Evolutionary conservation across 495 filamentous ascomycete species (phyloP), one percentile per base, ranked within the genome.

Genomic region (Penicillium lagena): DNA sequence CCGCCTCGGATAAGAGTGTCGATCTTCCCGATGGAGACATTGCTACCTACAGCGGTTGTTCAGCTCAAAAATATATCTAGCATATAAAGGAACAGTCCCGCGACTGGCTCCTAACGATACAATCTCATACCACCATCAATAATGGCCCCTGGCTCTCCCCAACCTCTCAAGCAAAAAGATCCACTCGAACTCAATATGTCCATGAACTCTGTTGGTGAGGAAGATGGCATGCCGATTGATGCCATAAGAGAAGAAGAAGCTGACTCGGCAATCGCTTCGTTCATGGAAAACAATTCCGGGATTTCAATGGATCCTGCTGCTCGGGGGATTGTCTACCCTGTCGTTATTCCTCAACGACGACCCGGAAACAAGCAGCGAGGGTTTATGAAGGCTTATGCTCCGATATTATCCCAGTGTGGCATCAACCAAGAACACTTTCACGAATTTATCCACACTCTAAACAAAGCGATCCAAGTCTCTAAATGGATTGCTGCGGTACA

Each of bases 311-410:
- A 9, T 30, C 15, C 39, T 30, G n/a, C 39, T 30, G 7, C 9
- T 30, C 27, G 27, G 29, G 27, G 27, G 30, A 40, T 59, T 32
- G 33, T 49, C n/a, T 50, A 45, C 36, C 54, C 55, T 28, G 55
- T 59, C 40, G 52, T 63, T 9, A 47, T 60, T 10, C 50, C 56
- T 1, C 63, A 64, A 45, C 52, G 58, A 15, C 43, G 55, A 40
- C 58, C 61, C 27, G 55, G 51, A 17, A 43, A 43, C 12, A 66
- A 60, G 27, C 40, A 39, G 7, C 58, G 60, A 9, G 63, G 64
- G 2, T 73, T 71, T 50, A 55, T 63, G 37, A 53, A 60, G 14
- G 63, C 68, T 1, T 73, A 73, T 45, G 55, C 65, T 29, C 69
- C 71, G 2, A 58, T 57, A 17, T 45, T 75, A 12, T 57, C 52